Base-by-base conservation (phyloP, 768 basidiomycete genomes). In the Asterophora parasitica region DNA sequence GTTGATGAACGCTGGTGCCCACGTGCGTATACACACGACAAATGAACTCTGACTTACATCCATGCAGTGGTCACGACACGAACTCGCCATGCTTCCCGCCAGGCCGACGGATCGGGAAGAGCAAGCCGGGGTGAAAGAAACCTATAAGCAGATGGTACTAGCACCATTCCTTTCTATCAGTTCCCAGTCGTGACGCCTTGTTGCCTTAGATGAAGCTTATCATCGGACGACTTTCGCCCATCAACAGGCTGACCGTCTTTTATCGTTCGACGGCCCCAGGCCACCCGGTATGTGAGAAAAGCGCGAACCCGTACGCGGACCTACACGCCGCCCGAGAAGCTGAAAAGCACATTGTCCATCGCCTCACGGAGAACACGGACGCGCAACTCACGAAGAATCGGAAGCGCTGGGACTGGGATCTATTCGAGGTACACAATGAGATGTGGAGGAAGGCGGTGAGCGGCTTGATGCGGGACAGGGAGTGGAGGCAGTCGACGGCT, bases 251-350 rank as follows among this genome's bases (percentile, higher is more conserved):
- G 4, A 46, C 55, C 10, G 49, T 63, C 7, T 59, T 57, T 42
- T 63, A 63, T 41, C 62, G 62, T 38, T 58, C 62, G n/a, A 63
- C 62, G 7, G 33, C 61, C 1, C 61, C 62, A 15, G 61, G 57
- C 8, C 62, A 63, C 38, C 62, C 62, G 7, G 38, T 28, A 5
- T 63, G 62, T 41, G 56, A 52, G 35, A 47, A 42, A 16, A 53
- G 50, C 34, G n/a, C 52, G 13, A 23, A 31, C 10, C 62, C 62
- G 3, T 63, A 63, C 36, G 38, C 19, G 16, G 52, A 58, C 51
- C 45, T 31, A 15, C 42, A 46, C 26, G 19, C 42, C 7, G 61
- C 61, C 13, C 53, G 51, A n/a, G 42, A 49, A 6, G 43, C 51
- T 8, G 61, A 62, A 41, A 23, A 48, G 31, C 42, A 55, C 37